phyloP scores from a whole-genome alignment of 306 rosid genomes.

The Trichosanthes truncata region DNA sequence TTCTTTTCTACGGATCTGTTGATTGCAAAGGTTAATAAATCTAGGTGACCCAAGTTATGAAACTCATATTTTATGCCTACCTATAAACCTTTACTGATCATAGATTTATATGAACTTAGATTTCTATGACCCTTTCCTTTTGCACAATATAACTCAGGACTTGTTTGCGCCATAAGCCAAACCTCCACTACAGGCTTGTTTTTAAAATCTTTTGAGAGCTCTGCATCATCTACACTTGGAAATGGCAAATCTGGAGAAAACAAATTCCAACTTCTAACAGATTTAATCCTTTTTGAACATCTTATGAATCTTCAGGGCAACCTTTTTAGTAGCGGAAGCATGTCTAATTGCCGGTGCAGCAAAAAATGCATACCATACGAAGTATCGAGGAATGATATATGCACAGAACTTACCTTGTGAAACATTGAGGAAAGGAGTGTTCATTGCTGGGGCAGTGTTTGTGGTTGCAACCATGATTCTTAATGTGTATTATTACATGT shows the following conservation, averaged over 20 bases:
- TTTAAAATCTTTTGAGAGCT: background rate
- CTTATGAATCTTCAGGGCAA: slow-evolving; percentile 31
- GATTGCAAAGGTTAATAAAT: background rate
- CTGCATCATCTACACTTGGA: background rate
- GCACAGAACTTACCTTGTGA: slow-evolving; percentile 86
- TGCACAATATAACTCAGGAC: background rate
- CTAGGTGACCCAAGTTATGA: background rate
- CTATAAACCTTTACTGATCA: background rate
- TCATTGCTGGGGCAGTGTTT: slow-evolving; percentile 78
- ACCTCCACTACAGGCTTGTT: background rate
- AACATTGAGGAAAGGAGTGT: slow-evolving; percentile 77
- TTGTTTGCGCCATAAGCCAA: background rate
- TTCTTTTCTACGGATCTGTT: too few species aligned
- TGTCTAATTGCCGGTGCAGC: slow-evolving; percentile 87
- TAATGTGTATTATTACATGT: slow-evolving; percentile 81
- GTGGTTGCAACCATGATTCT: slow-evolving; percentile 83
- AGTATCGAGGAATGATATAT: slow-evolving; percentile 56
- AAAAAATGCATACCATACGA: slow-evolving; percentile 90
- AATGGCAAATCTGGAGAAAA: background rate
- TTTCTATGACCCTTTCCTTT: background rate
- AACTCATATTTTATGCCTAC: background rate
- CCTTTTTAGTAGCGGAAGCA: slow-evolving; percentile 79
- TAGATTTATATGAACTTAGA: background rate
- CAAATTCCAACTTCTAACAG: background rate
- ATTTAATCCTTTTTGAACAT: background rate